phyloP scores from a whole-genome alignment of 805 yeast species.

The Pichia pseudocactophila region DNA sequence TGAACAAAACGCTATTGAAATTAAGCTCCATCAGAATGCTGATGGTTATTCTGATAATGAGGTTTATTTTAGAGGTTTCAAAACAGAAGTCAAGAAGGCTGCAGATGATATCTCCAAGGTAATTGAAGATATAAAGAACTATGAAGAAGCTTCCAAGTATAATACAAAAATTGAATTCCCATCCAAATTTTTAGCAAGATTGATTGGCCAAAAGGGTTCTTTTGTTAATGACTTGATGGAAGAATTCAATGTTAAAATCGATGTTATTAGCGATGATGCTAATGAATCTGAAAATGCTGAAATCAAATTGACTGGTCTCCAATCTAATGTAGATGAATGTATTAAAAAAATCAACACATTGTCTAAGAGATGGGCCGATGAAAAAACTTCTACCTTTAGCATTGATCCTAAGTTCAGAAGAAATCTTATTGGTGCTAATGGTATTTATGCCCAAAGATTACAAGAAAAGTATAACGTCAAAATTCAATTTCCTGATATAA shows the following conservation, averaged over 20 bases:
- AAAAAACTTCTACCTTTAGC: constrained; percentile 50
- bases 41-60: constrained; percentile 36
- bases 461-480: constrained; percentile 80
- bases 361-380: constrained; percentile 77
- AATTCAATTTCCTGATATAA: constrained; percentile 51
- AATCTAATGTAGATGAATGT: constrained; percentile 69
- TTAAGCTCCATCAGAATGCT: constrained; percentile 42
- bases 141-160: constrained; percentile 33
- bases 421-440: constrained; percentile 74
- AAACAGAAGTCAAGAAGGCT: constrained; percentile 49
- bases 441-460: constrained; percentile 72
- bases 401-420: constrained; percentile 77
- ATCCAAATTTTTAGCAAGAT: constrained; percentile 55
- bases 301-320: constrained; percentile 65
- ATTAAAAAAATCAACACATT: constrained; percentile 46
- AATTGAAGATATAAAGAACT: constrained; percentile 38
- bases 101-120: constrained; percentile 43
- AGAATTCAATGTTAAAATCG: constrained; percentile 68
- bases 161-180: constrained; percentile 52
- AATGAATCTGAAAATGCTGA: constrained; percentile 35
- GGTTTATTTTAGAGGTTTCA: constrained; percentile 62
- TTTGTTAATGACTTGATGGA: constrained; percentile 60
- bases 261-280: constrained; percentile 47
- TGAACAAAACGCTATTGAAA: constrained; percentile 28
- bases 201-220: constrained; percentile 87